These are phyloP conservation scores for Pseudevernia furfuracea DNA, from an alignment of 495 filamentous ascomycete genomes.

Conservation along the genomic window DNA sequence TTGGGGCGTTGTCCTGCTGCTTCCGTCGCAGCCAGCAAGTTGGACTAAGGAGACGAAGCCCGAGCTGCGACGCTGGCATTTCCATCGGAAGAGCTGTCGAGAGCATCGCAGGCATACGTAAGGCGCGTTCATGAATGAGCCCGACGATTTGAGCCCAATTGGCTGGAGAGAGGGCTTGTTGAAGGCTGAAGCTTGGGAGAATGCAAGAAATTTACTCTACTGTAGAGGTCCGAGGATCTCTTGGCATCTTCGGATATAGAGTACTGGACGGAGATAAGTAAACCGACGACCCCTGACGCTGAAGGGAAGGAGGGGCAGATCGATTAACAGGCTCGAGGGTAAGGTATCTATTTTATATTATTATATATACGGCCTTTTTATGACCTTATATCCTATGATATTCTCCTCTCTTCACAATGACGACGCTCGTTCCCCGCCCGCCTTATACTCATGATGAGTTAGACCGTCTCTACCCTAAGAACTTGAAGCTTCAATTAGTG, in stretches of 20 bases:
- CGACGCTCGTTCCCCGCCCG: slow-evolving; percentile 61
- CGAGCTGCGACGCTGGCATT: slow-evolving; percentile 4
- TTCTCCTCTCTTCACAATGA: slow-evolving; percentile 47
- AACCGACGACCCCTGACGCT: not conserved
- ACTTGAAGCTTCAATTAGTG: slow-evolving; percentile 75
- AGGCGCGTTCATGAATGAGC: slow-evolving; percentile 15
- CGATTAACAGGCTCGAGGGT: no score
- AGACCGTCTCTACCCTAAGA: slow-evolving; percentile 66
- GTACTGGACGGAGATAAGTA: not conserved
- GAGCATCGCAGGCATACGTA: slow-evolving; percentile 19
- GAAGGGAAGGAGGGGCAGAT: not conserved
- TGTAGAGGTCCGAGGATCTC: not conserved
- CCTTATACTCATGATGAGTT: slow-evolving; percentile 82
- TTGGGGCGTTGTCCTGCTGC: not conserved
- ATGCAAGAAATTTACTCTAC: not conserved
- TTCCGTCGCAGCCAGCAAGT: slow-evolving; percentile 2
- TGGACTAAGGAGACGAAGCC: slow-evolving; percentile 17
- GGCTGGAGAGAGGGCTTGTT: not conserved
- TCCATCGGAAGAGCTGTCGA: slow-evolving; percentile 11
- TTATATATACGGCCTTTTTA: not conserved
- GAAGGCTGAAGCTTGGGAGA: not conserved
- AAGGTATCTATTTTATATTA: no score
- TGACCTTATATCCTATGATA: not conserved
- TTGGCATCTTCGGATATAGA: not conserved
- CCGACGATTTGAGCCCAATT: not conserved